A percentile compares a stretch with the other conserved stretches of the same genome.
phyloP scores from a whole-genome alignment of 2,329 filamentous ascomycete species.

The Pseudocercospora pini-densiflorae region DNA sequence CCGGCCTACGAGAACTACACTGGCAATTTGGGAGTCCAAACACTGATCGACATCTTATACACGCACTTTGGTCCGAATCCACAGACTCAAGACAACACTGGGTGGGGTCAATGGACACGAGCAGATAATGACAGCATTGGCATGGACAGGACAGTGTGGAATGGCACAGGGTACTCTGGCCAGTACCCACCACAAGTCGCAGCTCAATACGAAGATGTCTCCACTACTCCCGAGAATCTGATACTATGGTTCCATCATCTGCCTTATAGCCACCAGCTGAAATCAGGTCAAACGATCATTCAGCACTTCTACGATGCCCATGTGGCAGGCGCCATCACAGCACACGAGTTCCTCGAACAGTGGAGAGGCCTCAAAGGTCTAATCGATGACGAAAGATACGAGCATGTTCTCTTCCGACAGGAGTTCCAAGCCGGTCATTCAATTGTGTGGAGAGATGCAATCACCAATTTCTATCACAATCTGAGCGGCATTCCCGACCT shows the following conservation, averaged over 20 bases:
- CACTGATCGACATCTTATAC: slow-evolving; percentile 69
- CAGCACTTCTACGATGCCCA: slow-evolving; percentile 70
- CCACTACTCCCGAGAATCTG: slow-evolving; percentile 69
- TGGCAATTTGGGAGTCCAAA: slow-evolving; percentile 72
- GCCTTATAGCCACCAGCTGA: slow-evolving; percentile 65
- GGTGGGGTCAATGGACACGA: slow-evolving; percentile 74
- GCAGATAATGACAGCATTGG: slow-evolving; percentile 64
- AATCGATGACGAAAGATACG: slow-evolving; percentile 64
- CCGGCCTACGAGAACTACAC: slow-evolving; percentile 72
- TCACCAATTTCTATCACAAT: slow-evolving; percentile 67
- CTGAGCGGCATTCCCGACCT: slow-evolving; percentile 65
- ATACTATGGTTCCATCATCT: slow-evolving; percentile 78
- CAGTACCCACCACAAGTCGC: slow-evolving; percentile 69
- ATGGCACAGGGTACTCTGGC: slow-evolving; percentile 68
- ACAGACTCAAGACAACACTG: slow-evolving; percentile 67
- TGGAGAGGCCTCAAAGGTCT: slow-evolving; percentile 62
- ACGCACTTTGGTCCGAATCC: slow-evolving; percentile 72
- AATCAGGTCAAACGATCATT: slow-evolving; percentile 69
- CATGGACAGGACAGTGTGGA: slow-evolving; percentile 72
- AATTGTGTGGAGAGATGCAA: slow-evolving; percentile 71
- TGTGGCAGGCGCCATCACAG: slow-evolving; percentile 63
- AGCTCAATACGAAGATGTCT: slow-evolving; percentile 61
- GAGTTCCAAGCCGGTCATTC: slow-evolving; percentile 71
- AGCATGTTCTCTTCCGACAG: slow-evolving; percentile 63
- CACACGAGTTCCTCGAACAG: slow-evolving; percentile 59